Conservation (phyloP, 2,329 filamentous ascomycete species). For the Colletotrichum shisoi region DNA sequence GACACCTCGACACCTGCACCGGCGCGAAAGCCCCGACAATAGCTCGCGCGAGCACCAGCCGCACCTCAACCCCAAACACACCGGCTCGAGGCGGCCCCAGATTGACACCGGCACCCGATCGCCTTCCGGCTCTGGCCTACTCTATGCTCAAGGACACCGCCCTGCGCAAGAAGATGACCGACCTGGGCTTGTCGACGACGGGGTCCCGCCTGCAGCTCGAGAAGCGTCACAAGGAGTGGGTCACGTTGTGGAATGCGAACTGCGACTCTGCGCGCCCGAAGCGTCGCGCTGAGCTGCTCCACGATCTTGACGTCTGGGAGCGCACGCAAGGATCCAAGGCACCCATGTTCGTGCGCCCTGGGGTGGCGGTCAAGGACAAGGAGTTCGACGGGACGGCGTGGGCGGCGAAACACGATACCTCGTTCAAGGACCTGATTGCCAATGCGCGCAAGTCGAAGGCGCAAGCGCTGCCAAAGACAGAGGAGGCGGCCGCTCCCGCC, state of each 20-base stretch:
- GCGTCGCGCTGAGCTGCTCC: conserved; percentile 73
- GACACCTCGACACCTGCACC: conserved; percentile 76
- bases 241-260: conserved; percentile 96
- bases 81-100: conserved; percentile 42
- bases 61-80: conserved; percentile 19
- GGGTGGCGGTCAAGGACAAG: conserved; percentile 74
- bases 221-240: conserved; percentile 87
- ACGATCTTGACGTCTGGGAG: conserved; percentile 88
- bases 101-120: conserved; percentile 56
- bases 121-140: conserved; percentile 84
- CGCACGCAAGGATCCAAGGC: conserved; percentile 75
- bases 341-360: conserved; percentile 46
- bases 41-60: neutral
- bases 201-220: conserved; percentile 77
- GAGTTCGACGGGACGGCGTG: conserved; percentile 85
- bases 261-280: conserved; percentile 83
- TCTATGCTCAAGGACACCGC: conserved; percentile 81
- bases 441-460: conserved; percentile 69
- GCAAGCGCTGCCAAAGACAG: conserved; percentile 48
- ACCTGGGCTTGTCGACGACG: conserved; percentile 77
- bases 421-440: conserved; percentile 82
- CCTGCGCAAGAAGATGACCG: conserved; percentile 80
- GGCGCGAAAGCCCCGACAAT: conserved; percentile 47
- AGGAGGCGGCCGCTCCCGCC: conserved; percentile 13
- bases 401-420: conserved; percentile 73